A percentile compares a stretch with the other conserved stretches of the same genome.
Evolutionary conservation across 2,329 filamentous ascomycete genomes (phyloP).

Genomic region (Metarhizium album): DNA sequence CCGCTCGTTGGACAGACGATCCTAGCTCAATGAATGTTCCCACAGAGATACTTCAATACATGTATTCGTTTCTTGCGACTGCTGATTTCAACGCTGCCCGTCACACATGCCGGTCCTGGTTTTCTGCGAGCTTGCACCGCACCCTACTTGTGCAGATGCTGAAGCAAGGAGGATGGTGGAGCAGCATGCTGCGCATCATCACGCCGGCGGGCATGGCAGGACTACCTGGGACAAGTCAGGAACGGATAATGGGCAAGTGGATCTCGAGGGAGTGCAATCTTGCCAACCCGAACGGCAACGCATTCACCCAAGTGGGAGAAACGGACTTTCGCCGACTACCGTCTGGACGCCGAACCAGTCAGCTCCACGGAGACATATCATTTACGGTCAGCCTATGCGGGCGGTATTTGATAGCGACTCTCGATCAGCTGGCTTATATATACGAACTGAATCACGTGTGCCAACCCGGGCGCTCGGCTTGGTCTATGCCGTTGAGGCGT

Average conservation of each 20-base stretch:
- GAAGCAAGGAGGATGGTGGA: slow-evolving; percentile 43
- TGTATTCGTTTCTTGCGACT: slow-evolving; percentile 23
- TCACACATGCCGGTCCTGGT: slow-evolving; percentile 49
- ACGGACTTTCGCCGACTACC: slow-evolving; percentile 26
- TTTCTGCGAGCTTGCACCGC: slow-evolving; percentile 42
- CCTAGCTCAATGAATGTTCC: slow-evolving; percentile 19
- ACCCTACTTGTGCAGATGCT: slow-evolving; percentile 42
- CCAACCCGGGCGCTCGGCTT: slow-evolving; percentile 12
- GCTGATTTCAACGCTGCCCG: slow-evolving; percentile 48
- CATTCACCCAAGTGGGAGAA: slow-evolving; percentile 22
- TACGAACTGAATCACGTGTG: slow-evolving; percentile 36
- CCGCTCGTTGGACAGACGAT: slow-evolving; percentile 3
- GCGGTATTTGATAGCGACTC: slow-evolving; percentile 43
- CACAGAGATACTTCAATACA: slow-evolving; percentile 26
- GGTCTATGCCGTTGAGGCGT: slow-evolving; percentile 15
- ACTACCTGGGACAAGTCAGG: slow-evolving; percentile 12
- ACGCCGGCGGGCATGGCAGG: slow-evolving; percentile 11
- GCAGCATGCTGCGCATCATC: slow-evolving; percentile 19
- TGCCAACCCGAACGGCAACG: slow-evolving; percentile 9
- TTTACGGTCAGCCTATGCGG: slow-evolving; percentile 49
- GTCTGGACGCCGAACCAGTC: slow-evolving; percentile 10
- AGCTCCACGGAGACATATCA: slow-evolving; percentile 18
- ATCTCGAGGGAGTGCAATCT: slow-evolving; percentile 28
- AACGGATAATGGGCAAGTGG: slow-evolving; percentile 29
- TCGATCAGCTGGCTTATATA: slow-evolving; percentile 43